Evolutionary conservation across 805 yeast genomes (phyloP).

Genomic region (Candida silvatica): DNA sequence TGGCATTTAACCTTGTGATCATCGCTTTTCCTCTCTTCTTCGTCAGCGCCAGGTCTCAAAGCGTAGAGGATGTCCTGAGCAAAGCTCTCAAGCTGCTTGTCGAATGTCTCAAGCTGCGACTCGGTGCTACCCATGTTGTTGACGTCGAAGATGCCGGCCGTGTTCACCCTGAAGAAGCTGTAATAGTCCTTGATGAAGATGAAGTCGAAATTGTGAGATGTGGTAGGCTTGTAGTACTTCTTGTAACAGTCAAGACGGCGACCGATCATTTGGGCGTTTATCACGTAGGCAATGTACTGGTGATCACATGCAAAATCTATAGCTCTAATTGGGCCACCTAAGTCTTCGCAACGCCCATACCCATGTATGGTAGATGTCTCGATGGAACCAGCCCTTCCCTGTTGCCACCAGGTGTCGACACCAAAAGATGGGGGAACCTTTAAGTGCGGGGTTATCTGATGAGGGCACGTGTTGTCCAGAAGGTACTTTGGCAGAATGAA

Average conservation of each 20-base stretch:
- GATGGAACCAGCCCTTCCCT: conserved; percentile 17
- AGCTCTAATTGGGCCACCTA: conserved; percentile 46
- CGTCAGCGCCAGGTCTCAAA: no score
- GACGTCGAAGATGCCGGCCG: no score
- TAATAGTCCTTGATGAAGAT: no score
- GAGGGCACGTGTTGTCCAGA: conserved; percentile 43
- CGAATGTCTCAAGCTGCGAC: no score
- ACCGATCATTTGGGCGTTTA: conserved; percentile 50
- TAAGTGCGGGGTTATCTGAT: conserved; percentile 27
- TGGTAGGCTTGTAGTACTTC: conserved; percentile 10
- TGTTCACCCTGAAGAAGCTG: no score
- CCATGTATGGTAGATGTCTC: conserved; percentile 34
- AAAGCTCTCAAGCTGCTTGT: no score
- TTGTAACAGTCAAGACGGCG: conserved; percentile 23
- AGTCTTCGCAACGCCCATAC: conserved; percentile 38
- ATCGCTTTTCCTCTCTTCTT: no score
- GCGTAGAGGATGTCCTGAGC: no score
- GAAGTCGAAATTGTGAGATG: conserved; percentile 11
- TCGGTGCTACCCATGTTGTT: no score
- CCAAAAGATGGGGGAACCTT: conserved; percentile 34
- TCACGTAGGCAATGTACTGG: conserved; percentile 37
- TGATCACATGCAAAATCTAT: conserved; percentile 34
- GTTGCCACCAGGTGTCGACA: conserved; percentile 19
- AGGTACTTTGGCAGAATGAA: conserved; percentile 46
- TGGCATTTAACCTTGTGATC: no score